Conservation (phyloP, 148 eudicot species). For the Salicornia ramosissima region DNA sequence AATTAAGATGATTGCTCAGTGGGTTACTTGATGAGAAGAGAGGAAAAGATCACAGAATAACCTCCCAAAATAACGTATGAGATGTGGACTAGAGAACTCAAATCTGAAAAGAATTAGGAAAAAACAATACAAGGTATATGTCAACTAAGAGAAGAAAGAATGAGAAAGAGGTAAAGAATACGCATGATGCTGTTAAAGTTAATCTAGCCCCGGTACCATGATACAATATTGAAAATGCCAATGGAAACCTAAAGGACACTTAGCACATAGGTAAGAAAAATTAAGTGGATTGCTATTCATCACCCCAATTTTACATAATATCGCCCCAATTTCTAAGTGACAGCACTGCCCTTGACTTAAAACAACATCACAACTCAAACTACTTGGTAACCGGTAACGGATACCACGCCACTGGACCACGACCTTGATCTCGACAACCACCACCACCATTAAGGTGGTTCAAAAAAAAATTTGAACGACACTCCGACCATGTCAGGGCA, state of each 20-base stretch:
- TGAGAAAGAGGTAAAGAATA: neutral
- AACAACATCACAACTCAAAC: neutral
- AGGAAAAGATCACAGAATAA: slow-evolving; percentile 5
- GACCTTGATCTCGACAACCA: too few relatives aligned
- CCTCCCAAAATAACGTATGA: slow-evolving; percentile 12
- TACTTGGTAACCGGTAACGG: too few relatives aligned
- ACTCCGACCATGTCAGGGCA: too few relatives aligned
- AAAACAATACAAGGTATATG: neutral
- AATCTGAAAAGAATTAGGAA: slow-evolving; percentile 1
- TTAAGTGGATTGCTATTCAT: too few relatives aligned
- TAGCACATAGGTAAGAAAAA: neutral
- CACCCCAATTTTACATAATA: too few relatives aligned
- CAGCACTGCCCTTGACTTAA: too few relatives aligned
- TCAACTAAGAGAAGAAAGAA: slow-evolving; percentile 1
- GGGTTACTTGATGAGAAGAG: slow-evolving; percentile 9
- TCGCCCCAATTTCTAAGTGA: neutral
- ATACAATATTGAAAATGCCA: neutral
- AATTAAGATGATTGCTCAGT: neutral
- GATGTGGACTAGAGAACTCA: slow-evolving; percentile 14
- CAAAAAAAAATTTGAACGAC: too few relatives aligned
- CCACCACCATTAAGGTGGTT: too few relatives aligned
- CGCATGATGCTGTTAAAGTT: neutral
- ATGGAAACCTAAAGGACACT: neutral
- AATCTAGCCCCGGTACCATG: neutral
- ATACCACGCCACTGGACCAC: too few relatives aligned